Base-by-base conservation (phyloP, 805 yeast genomes). In the Pichia manshurica region DNA sequence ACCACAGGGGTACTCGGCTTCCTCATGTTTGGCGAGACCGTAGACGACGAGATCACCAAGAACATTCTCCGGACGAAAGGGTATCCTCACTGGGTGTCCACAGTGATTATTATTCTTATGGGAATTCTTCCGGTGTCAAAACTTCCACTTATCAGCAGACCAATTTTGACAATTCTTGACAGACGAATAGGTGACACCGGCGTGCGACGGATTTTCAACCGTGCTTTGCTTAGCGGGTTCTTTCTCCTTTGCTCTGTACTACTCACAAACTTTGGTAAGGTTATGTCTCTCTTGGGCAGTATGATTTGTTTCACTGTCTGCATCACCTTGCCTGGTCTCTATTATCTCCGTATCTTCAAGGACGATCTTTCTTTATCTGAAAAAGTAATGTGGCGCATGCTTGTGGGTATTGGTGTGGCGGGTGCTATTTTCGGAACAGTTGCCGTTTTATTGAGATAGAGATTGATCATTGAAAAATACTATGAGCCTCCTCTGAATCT, bases 91-190 rank as follows among this genome's bases (percentile, higher is more conserved):
- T 73, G 74, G 72, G 64, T 73, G 5, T 67, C 71, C 39, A 72
- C 73, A 1, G 46, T 75, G 22, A 70, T 89, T 39, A 81, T 89
- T 41, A 72, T 75, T 0, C 67, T 85, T 36, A 84, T 88, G 75
- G 85, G 95, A n/a, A 55, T 87, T 6, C 77, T 89, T 21, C 96
- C 96, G 1, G 63, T 88, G 28, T 87, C 96, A 2, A 89, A 89
- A 58, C 75, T 88, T 1, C 96, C 96, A 0, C 71, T 88, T 36
- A 83, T 82, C 54, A 86, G 90, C 12, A 79, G 88, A 58, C 96
- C 96, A 0, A 80, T 89, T 25, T 77, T 86, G 29, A 73, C 90
- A 1, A 79, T 88, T 1, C 59, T 84, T 34, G 95, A 86, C 56
- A 31, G 23, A 5, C 25, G 31, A 19, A 12, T 43, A 9, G 35